Percentiles rank a stretch among this genome's conserved stretches.
Evolutionary conservation across 2,329 filamentous ascomycete species (phyloP).

Genomic region (Chrysoporthe cubensis): DNA sequence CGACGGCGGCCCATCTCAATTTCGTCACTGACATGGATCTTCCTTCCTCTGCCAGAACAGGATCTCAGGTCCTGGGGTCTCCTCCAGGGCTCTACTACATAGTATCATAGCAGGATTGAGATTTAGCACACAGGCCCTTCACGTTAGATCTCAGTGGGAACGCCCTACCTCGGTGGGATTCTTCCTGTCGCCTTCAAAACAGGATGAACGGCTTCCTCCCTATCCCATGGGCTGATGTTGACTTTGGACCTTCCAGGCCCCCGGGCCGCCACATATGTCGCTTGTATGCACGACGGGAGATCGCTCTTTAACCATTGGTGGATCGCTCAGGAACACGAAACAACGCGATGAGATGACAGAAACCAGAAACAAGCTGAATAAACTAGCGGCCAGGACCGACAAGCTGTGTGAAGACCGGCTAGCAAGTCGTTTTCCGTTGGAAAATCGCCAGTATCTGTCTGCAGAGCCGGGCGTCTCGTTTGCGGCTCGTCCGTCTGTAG

Average conservation of each 20-base stretch:
- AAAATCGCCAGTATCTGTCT: too few relatives aligned
- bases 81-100: not conserved
- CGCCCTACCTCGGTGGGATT: not conserved
- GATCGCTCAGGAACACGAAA: not conserved
- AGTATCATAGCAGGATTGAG: not conserved
- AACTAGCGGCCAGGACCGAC: not conserved
- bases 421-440: too few relatives aligned
- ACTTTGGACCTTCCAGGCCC: not conserved
- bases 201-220: not conserved
- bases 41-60: not conserved
- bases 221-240: not conserved
- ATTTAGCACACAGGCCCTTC: not conserved
- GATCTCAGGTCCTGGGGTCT: not conserved
- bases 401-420: too few relatives aligned
- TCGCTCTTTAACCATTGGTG: conserved; percentile 1
- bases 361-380: not conserved
- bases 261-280: conserved; percentile 9
- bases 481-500: too few relatives aligned
- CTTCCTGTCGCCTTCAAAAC: not conserved
- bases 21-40: too few relatives aligned
- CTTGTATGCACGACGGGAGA: conserved; percentile 8
- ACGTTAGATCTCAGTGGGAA: not conserved
- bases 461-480: too few relatives aligned
- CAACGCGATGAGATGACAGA: not conserved
- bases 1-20: too few relatives aligned